Evolutionary conservation across 352 stramenopile genomes (phyloP), one percentile per base, ranked within the genome.

Genomic region (Pythium aphanidermatum): DNA sequence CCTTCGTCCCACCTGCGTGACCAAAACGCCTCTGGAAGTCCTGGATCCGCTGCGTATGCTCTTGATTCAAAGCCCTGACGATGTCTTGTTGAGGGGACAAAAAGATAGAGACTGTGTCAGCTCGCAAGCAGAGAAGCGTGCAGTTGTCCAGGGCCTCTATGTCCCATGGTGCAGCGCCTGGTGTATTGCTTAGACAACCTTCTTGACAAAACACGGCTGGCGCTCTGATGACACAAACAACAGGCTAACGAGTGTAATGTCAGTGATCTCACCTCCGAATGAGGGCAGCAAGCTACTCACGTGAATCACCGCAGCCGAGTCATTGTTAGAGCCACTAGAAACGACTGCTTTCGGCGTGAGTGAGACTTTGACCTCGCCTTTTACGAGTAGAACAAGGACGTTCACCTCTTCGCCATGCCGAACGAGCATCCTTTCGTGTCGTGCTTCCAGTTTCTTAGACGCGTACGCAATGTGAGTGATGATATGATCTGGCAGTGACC

Each of bases 191-290:
- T 17, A 83, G 65, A 2, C 60, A 68, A 10, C 59, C 62, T 60
- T 87, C 77, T 27, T 90, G 74, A 13, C 73, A 75, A 45, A 90
- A 81, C n/a, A 86, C 65, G 0, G 78, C 68, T n/a, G 78, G 78
- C 5, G 74, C 68, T 29, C 64, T 47, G 3, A 86, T 54, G 25
- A 85, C 69, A n/a, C 67, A 75, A 17, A 87, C 57, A 11, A 90
- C 57, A 10, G 66, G 60, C 50, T 73, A 16, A 46, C 12, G 35
- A 42, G 2, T n/a, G 25, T 14, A 37, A n/a, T 5, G 28, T 45
- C 13, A 12, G 28, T n/a, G n/a, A n/a, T n/a, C n/a, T n/a, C n/a
- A n/a, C n/a, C n/a, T n/a, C n/a, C n/a, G n/a, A n/a, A n/a, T n/a
- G n/a, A n/a, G n/a, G n/a, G n/a, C n/a, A n/a, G n/a, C n/a, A n/a